A percentile compares a stretch with the other conserved stretches of the same genome.
These are phyloP conservation scores for Malus asiatica DNA, from an alignment of 306 rosid species.

Conservation along the genomic window DNA sequence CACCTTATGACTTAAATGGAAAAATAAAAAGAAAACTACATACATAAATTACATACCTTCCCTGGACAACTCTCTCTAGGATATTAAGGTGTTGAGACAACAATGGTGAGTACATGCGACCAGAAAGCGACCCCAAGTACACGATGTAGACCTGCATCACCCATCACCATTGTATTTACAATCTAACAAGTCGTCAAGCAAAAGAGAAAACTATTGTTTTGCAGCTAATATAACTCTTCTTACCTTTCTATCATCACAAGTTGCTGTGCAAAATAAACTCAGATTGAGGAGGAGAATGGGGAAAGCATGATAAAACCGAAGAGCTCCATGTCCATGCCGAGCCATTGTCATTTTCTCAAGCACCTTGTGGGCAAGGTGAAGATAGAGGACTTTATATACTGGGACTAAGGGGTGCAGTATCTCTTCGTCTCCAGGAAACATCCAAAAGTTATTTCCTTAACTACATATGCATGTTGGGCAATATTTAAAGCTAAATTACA, in stretches of 20 bases:
- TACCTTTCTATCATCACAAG: not conserved
- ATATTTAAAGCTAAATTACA: not conserved
- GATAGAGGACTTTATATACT: not conserved
- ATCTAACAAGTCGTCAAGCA: too few relatives aligned
- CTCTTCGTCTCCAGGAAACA: not conserved
- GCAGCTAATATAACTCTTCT: not conserved
- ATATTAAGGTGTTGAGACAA: constrained; percentile 1
- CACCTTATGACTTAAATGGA: not conserved
- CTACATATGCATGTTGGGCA: not conserved
- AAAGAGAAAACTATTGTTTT: not conserved
- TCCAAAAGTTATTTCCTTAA: not conserved
- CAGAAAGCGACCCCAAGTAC: constrained; percentile 11
- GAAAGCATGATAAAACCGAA: not conserved
- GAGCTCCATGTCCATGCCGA: not conserved
- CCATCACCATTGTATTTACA: not conserved
- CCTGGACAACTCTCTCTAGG: not conserved
- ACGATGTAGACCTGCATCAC: constrained; percentile 1
- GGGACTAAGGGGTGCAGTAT: not conserved
- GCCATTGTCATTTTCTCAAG: not conserved
- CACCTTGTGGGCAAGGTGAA: not conserved
- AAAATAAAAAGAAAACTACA: not conserved
- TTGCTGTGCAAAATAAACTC: not conserved
- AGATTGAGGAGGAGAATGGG: not conserved
- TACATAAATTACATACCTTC: not conserved
- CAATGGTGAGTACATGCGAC: not conserved